Evolutionary conservation across 139 green algal genomes (phyloP).

Genomic region (Ettlia oleoabundans): DNA sequence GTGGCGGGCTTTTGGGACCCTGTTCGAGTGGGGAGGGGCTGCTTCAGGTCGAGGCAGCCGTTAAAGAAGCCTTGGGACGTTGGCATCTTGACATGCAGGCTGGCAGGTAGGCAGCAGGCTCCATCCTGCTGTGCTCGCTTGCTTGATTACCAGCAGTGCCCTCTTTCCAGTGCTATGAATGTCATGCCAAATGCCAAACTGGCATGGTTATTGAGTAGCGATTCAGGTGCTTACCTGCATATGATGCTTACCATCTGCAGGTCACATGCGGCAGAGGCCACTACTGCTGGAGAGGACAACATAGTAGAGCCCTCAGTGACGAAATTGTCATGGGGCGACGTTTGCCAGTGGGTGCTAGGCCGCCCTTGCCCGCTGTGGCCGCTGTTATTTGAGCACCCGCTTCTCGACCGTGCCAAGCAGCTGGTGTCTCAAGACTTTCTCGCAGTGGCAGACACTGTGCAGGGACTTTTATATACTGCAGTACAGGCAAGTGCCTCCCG

Average conservation of each 20-base stretch:
- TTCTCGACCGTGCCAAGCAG: conserved; percentile 63
- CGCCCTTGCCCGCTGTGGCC: conserved; percentile 70
- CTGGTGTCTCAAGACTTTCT: conserved; percentile 66
- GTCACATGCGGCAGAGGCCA: background rate
- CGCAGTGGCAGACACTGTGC: conserved; percentile 20
- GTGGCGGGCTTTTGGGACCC: conserved; percentile 56
- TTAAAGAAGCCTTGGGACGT: conserved; percentile 57
- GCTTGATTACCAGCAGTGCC: background rate
- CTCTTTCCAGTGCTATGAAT: background rate
- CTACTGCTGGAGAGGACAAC: background rate
- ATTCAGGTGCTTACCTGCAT: no score
- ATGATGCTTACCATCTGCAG: background rate
- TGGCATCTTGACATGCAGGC: no score
- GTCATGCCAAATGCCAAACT: background rate
- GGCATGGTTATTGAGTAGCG: background rate
- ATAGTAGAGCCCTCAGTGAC: background rate
- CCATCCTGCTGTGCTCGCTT: no score
- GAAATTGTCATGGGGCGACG: conserved; percentile 57
- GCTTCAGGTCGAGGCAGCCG: conserved; percentile 55
- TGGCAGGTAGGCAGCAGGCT: background rate
- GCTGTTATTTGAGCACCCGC: conserved; percentile 74
- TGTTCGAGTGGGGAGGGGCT: conserved; percentile 49
- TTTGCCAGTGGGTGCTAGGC: conserved; percentile 81
- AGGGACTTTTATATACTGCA: background rate
- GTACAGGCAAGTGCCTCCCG: conserved; percentile 14